Evolutionary conservation across 495 filamentous ascomycete species (phyloP), one percentile per base, ranked within the genome.

Genomic region (Trichoderma reesei): DNA sequence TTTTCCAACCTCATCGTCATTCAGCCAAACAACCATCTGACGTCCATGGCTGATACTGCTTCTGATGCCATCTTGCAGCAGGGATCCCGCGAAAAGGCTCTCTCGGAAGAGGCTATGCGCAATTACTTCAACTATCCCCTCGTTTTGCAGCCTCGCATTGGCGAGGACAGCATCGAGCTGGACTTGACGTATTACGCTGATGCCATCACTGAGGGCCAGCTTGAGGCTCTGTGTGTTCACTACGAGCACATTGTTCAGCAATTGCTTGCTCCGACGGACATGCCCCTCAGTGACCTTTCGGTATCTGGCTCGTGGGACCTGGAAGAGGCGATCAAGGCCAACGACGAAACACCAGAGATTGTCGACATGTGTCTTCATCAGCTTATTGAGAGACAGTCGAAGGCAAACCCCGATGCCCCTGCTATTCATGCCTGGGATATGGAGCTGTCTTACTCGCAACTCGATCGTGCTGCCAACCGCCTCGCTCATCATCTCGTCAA

Each of bases 381-480:
- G n/a, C 65, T 69, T 5, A 67, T 74, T 61, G 66, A 65, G 59
- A 65, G 63, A 20, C 65, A 65, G 16, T 65, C 64, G 10, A 34
- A 42, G 16, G 56, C 63, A 18, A 65, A 64, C 37, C 69, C 68
- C 2, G 65, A 68, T 10, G 63, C 60, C 14, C 44, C 65, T 56
- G 72, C 73, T 1, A 63, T 75, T 4, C 66, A 64, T 48, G 70
- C 72, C 31, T 85, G 84, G 83, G 84, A 87, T 74, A 81, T 82
- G 26, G 77, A 66, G 8, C 66, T 87, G 41, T 81, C 79, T 0
- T 86, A 77, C 67, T 66, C 56, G 3, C 74, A 86, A 64, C 71
- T 87, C 41, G 78, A 83, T 36, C 34, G 63, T 8, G 64, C 77
- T n/a, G 70, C 80, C 68, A 73, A 38, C 67, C 71, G 68, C 44